These are phyloP conservation scores for Ceratobasidium sp. DNA, from an alignment of 1,284 basidiomycete genomes.

Conservation along the genomic window DNA sequence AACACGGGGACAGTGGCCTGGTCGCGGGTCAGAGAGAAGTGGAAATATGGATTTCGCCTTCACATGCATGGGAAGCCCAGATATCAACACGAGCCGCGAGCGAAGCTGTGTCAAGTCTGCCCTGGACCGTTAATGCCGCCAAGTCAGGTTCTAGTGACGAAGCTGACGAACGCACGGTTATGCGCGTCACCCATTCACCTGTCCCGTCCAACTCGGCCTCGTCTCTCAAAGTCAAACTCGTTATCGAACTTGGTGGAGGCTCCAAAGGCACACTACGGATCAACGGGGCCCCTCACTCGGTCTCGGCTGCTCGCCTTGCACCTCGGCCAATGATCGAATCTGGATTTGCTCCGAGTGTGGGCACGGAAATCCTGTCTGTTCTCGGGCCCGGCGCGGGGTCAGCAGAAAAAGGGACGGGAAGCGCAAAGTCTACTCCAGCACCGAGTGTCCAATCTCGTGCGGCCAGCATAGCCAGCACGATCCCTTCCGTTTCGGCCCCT, in stretches of 20 bases:
- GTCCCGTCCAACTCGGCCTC: conserved; percentile 54
- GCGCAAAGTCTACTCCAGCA: conserved; percentile 1
- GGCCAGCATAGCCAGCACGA: conserved; percentile 25
- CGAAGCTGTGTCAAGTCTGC: conserved; percentile 72
- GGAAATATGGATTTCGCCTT: conserved; percentile 61
- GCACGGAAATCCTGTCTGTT: conserved; percentile 1
- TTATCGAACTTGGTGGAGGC: conserved; percentile 80
- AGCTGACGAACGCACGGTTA: conserved; percentile 60
- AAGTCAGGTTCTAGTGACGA: conserved; percentile 41
- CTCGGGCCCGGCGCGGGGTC: not conserved
- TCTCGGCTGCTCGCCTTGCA: conserved; percentile 59
- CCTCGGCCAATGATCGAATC: conserved; percentile 47
- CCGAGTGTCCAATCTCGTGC: conserved; percentile 25
- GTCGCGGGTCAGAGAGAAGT: conserved; percentile 45
- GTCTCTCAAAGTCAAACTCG: conserved; percentile 72
- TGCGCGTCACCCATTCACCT: conserved; percentile 73
- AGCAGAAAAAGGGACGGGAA: not conserved
- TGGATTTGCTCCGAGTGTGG: conserved; percentile 11
- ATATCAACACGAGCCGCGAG: conserved; percentile 71
- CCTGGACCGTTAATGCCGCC: conserved; percentile 75
- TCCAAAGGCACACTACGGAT: conserved; percentile 75
- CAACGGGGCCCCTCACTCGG: conserved; percentile 78
- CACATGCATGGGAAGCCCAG: conserved; percentile 91
- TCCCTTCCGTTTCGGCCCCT: not conserved
- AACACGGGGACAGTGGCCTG: conserved; percentile 55